phyloP scores from a whole-genome alignment of 352 stramenopile species.

The Plasmopara halstedii region DNA sequence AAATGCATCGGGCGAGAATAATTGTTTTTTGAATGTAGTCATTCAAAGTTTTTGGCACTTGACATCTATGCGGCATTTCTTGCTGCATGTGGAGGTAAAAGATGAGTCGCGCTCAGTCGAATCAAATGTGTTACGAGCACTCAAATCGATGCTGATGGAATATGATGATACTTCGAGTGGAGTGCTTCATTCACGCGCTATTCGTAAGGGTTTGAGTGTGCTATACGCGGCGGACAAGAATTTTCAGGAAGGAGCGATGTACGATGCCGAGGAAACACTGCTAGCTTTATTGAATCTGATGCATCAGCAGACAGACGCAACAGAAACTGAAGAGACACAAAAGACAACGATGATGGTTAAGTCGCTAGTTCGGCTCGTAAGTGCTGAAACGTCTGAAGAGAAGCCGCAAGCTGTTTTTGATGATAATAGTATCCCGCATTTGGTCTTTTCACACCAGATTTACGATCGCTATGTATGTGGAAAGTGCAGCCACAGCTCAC shows the following conservation, averaged over 20 bases:
- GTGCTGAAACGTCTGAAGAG: conserved; percentile 52
- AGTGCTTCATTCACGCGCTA: conserved; percentile 61
- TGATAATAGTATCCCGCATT: conserved; percentile 78
- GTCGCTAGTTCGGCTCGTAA: conserved; percentile 62
- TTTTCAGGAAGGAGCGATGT: conserved; percentile 84
- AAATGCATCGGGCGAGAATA: conserved; percentile 81
- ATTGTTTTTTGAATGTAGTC: conserved; percentile 87
- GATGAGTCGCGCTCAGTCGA: conserved; percentile 58
- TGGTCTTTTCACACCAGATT: conserved; percentile 84
- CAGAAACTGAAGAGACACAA: conserved; percentile 63
- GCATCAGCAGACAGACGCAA: conserved; percentile 76
- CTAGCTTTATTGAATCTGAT: conserved; percentile 80
- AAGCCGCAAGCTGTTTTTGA: conserved; percentile 68
- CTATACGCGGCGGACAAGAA: conserved; percentile 80
- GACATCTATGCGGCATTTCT: conserved; percentile 77
- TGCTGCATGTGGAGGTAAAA: conserved; percentile 83
- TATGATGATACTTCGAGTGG: conserved; percentile 81
- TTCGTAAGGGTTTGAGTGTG: conserved; percentile 78
- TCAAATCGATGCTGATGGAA: conserved; percentile 78
- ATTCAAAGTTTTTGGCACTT: conserved; percentile 90
- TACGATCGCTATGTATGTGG: conserved; percentile 76
- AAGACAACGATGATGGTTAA: conserved; percentile 69
- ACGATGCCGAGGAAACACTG: conserved; percentile 79
- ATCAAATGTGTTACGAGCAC: conserved; percentile 62
- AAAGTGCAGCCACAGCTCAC: conserved; percentile 47